Base-by-base conservation (phyloP, 2,329 filamentous ascomycete species). In the Alternaria sp. region DNA sequence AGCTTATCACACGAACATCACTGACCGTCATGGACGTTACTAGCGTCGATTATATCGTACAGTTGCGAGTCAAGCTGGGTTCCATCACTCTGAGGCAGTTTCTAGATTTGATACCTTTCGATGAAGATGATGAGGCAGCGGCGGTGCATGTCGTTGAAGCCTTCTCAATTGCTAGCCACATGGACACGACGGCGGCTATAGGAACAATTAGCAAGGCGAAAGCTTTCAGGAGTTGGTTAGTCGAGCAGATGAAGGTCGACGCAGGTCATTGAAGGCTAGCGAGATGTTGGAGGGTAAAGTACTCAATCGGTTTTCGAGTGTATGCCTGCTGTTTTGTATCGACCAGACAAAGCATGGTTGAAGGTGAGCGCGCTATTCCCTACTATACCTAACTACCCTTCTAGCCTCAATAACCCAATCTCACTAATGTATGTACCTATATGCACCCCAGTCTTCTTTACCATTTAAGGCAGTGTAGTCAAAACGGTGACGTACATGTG, bases 21-120 rank as follows among this genome's bases (percentile, higher is more conserved):
- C 43, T 60, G 7, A 61, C 64, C 11, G 30, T 60, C n/a, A 48
- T 58, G 9, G 65, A 69, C n/a, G 32, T 57, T 11, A 51, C 54
- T n/a, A 54, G 47, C 16, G 61, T 51, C 30, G 68, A 73, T 55
- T 70, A 64, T 34, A n/a, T 74, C 14, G 42, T 57, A 1, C 61
- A 71, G 34, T 59, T 66, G 16, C 67, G 63, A 12, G 51, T 70
- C n/a, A 72, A 69, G 34, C 59, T 74, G 7, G 73, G 72, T 0
- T 65, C 65, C 2, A 57, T 75, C n/a, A 59, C 71, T 7, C 54
- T 74, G 18, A 59, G 64, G 11, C 57, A 68, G 3, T 71, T 74
- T 39, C 34, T 74, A 5, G 63, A 63, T 12, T 51, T 68, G 26
- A 59, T 74, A 7, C 61, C 59, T 1, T 75, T 71, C 28, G 57